phyloP scores from a whole-genome alignment of 768 basidiomycete genomes.

The Leccinum aurantiacum region DNA sequence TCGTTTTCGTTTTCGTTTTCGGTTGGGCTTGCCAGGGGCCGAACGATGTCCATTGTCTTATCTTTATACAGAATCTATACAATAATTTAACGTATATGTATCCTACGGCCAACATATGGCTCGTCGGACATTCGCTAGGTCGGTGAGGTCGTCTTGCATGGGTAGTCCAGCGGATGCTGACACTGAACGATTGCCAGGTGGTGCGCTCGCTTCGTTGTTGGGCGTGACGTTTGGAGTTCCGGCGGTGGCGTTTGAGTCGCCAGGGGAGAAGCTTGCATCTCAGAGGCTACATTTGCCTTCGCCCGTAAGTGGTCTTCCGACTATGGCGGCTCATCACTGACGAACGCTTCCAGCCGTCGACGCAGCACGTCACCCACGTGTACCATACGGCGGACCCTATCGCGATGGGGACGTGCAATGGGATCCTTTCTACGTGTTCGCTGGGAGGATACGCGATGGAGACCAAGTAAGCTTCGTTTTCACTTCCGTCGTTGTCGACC shows the following conservation, averaged over 20 bases:
- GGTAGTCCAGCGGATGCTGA: conserved; percentile 17
- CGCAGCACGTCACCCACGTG: conserved; percentile 82
- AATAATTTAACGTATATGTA: conserved; percentile 94
- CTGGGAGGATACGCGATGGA: conserved; percentile 91
- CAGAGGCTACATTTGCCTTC: conserved; percentile 80
- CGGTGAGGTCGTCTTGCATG: conserved; percentile 35
- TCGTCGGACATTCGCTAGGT: conserved; percentile 72
- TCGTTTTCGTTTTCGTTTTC: not conserved
- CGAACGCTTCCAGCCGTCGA: conserved; percentile 51
- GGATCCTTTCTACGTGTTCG: conserved; percentile 77
- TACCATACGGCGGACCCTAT: conserved; percentile 96
- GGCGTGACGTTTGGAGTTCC: conserved; percentile 89
- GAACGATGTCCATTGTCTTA: not conserved
- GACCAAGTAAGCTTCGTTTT: conserved; percentile 46
- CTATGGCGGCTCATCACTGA: not conserved
- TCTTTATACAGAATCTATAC: conserved; percentile 73
- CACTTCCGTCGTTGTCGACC: not conserved
- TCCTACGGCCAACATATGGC: conserved; percentile 87
- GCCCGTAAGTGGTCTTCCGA: conserved; percentile 53
- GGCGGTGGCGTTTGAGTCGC: conserved; percentile 85
- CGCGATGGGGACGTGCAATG: conserved; percentile 86
- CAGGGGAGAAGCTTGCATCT: conserved; percentile 83
- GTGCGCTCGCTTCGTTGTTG: conserved; percentile 76
- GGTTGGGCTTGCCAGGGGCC: not conserved
- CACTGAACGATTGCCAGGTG: conserved; percentile 36